A percentile compares a stretch with the other conserved stretches of the same genome.
Evolutionary conservation across 352 stramenopile genomes (phyloP).

Genomic region (Aphanomyces invadans): DNA sequence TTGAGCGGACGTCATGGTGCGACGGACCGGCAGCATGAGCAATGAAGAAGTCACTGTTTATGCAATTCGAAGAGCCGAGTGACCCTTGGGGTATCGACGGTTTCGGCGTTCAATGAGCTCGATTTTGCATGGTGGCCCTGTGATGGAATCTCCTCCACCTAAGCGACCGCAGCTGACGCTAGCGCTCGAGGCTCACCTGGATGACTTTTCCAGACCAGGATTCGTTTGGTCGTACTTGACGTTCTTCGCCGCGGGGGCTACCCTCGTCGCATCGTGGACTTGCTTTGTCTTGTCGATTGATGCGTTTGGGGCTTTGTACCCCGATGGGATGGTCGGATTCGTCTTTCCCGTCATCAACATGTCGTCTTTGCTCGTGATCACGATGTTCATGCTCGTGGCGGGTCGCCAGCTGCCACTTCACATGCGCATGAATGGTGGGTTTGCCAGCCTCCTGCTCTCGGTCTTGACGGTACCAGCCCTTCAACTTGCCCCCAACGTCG

Average conservation of each 20-base stretch:
- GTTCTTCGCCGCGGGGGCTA: slow-evolving; percentile 69
- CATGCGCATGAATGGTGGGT: slow-evolving; percentile 43
- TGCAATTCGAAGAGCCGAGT: too few relatives aligned
- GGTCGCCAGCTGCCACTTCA: slow-evolving; percentile 55
- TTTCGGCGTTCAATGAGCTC: too few relatives aligned
- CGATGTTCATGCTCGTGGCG: slow-evolving; percentile 69
- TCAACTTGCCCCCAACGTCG: slow-evolving; percentile 45
- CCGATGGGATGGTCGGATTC: slow-evolving; percentile 56
- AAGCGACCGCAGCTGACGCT: background rate
- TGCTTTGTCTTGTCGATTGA: slow-evolving; percentile 68
- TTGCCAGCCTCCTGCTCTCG: slow-evolving; percentile 47
- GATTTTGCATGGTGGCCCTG: too few relatives aligned
- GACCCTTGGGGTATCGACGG: too few relatives aligned
- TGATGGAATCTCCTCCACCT: too few relatives aligned
- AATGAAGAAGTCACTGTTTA: too few relatives aligned
- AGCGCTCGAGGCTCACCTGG: background rate
- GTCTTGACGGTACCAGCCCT: slow-evolving; percentile 47
- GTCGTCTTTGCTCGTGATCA: slow-evolving; percentile 70
- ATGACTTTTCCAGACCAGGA: slow-evolving; percentile 19
- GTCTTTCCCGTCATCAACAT: slow-evolving; percentile 81
- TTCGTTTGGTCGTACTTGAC: slow-evolving; percentile 51
- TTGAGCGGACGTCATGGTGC: too few relatives aligned
- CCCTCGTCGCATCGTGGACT: slow-evolving; percentile 67
- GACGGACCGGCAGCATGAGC: too few relatives aligned
- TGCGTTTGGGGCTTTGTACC: slow-evolving; percentile 58